phyloP scores from a whole-genome alignment of 139 green algal genomes.

The Pseudopediastrum boryanum region DNA sequence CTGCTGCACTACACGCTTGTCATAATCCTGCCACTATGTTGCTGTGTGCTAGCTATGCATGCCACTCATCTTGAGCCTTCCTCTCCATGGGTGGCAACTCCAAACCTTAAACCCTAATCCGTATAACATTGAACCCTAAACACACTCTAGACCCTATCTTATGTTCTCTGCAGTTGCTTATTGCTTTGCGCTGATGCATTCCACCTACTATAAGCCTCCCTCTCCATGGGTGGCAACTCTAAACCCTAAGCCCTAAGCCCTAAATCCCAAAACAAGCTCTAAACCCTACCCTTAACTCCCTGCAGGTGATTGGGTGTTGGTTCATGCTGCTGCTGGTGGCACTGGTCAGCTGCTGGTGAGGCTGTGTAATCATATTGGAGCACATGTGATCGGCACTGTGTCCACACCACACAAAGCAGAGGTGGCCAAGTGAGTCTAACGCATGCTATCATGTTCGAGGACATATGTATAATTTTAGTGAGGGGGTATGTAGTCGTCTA shows the following conservation, averaged over 20 bases:
- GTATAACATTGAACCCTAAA: neutral
- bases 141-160: no score
- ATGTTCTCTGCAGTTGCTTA: neutral
- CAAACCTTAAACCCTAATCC: neutral
- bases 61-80: no score
- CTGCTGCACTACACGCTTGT: neutral
- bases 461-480: no score
- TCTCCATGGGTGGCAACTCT: neutral
- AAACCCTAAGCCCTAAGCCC: neutral
- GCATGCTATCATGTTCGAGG: neutral
- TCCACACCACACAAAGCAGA: conserved; percentile 44
- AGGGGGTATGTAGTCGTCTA: no score
- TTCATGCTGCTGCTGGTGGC: conserved; percentile 49
- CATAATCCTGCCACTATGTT: neutral
- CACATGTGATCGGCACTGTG: conserved; percentile 42
- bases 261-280: neutral
- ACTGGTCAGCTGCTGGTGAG: conserved; percentile 43
- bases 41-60: neutral
- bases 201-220: no score
- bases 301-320: conserved; percentile 42
- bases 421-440: conserved; percentile 29
- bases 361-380: conserved; percentile 26
- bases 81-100: neutral
- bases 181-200: neutral
- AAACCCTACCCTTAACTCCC: no score